Conservation (phyloP, 1,139 yeast genomes). For the Lodderomyces orthopsilosis region DNA sequence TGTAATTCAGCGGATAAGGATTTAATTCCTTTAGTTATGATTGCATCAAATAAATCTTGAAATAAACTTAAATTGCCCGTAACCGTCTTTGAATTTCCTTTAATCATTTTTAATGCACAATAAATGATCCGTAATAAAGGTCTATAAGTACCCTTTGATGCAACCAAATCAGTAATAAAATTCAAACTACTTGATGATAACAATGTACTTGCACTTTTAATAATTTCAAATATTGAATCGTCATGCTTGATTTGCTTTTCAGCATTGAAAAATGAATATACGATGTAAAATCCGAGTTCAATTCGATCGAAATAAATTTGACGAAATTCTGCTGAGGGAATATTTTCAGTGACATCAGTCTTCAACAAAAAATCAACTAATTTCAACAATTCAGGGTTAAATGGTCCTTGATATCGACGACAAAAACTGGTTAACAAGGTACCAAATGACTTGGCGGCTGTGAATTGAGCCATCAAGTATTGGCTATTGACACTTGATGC, state of each 20-base stretch:
- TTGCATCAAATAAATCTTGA: constrained; percentile 52
- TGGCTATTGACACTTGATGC: constrained; percentile 66
- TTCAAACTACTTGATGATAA: constrained; percentile 47
- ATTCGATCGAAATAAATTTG: constrained; percentile 60
- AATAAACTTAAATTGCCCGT: constrained; percentile 47
- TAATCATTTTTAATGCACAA: constrained; percentile 44
- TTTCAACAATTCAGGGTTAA: constrained; percentile 37
- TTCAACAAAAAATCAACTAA: constrained; percentile 51
- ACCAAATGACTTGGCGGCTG: constrained; percentile 73
- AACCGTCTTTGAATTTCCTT: constrained; percentile 24
- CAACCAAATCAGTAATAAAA: constrained; percentile 41
- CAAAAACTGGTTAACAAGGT: constrained; percentile 70
- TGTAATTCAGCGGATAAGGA: constrained; percentile 56
- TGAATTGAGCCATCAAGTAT: constrained; percentile 62
- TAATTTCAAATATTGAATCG: constrained; percentile 33
- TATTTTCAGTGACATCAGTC: constrained; percentile 53
- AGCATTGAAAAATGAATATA: constrained; percentile 42
- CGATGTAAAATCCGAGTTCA: constrained; percentile 67
- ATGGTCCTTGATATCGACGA: constrained; percentile 32
- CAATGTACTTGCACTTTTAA: constrained; percentile 41
- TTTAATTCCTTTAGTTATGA: constrained; percentile 60
- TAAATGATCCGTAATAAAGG: constrained; percentile 60
- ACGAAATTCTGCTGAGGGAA: constrained; percentile 45
- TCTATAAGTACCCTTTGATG: constrained; percentile 46
- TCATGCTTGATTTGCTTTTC: constrained; percentile 23